Percentiles rank a stretch among this genome's conserved stretches.
These are phyloP conservation scores for Camelina neglecta DNA, from an alignment of 345 rosid species.

Conservation along the genomic window DNA sequence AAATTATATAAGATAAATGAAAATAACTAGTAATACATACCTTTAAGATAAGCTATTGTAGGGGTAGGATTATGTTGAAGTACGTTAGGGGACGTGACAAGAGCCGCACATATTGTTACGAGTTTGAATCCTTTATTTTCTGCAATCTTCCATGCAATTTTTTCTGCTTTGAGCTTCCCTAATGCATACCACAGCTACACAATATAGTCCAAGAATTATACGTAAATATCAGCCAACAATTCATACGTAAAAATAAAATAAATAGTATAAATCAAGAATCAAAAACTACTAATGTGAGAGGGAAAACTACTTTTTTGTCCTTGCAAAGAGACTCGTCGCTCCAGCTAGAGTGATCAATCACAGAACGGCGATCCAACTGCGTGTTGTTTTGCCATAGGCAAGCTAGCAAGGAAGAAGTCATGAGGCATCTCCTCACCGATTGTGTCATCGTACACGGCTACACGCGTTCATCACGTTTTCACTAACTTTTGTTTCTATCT, in stretches of 20 bases:
- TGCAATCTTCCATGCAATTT: slow-evolving; percentile 51
- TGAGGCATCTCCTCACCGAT: slow-evolving; percentile 66
- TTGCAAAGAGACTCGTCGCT: slow-evolving; percentile 71
- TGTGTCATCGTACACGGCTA: slow-evolving; percentile 47
- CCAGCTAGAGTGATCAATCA: slow-evolving; percentile 59
- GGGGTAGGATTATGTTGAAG: slow-evolving; percentile 53
- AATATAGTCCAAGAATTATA: not conserved
- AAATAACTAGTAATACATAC: not conserved
- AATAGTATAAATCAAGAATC: no score
- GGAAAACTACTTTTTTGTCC: slow-evolving; percentile 47
- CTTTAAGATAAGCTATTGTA: slow-evolving; percentile 57
- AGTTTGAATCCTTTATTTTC: slow-evolving; percentile 52
- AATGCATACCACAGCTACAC: slow-evolving; percentile 69
- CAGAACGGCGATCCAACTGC: slow-evolving; percentile 29
- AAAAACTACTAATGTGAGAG: no score
- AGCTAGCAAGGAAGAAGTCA: slow-evolving; percentile 68
- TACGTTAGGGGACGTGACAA: slow-evolving; percentile 57
- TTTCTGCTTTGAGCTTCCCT: slow-evolving; percentile 76
- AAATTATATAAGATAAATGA: no score
- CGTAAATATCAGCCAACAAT: not conserved
- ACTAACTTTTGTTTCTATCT: slow-evolving; percentile 52
- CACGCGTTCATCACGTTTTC: slow-evolving; percentile 79
- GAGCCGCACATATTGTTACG: slow-evolving; percentile 58
- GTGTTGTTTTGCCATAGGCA: slow-evolving; percentile 65
- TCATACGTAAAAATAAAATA: not conserved